These are phyloP conservation scores for Proliferodiscus dingleyae DNA, from an alignment of 2,329 filamentous ascomycete species.

Conservation along the genomic window DNA sequence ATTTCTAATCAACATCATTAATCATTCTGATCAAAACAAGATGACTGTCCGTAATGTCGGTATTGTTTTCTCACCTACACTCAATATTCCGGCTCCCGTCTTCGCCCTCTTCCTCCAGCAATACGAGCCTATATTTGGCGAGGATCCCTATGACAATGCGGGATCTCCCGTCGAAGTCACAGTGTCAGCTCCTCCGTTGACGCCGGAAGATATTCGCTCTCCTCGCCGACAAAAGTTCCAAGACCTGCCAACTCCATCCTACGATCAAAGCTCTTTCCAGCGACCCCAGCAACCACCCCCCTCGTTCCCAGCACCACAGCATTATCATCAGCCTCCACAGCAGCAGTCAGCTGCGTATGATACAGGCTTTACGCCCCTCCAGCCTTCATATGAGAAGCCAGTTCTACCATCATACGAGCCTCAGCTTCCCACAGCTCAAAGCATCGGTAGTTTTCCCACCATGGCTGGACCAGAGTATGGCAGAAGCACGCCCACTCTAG, in stretches of 20 bases:
- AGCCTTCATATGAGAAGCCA: slow-evolving; percentile 48
- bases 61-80: slow-evolving; percentile 94
- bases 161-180: slow-evolving; percentile 45
- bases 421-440: slow-evolving; percentile 11
- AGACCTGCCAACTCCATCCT: slow-evolving; percentile 59
- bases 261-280: slow-evolving; percentile 51
- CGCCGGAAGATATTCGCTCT: slow-evolving; percentile 56
- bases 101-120: slow-evolving; percentile 93
- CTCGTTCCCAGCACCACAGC: slow-evolving; percentile 36
- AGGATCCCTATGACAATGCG: slow-evolving; percentile 60
- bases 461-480: slow-evolving; percentile 31
- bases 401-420: too few relatives aligned
- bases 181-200: slow-evolving; percentile 36
- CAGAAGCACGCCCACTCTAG: slow-evolving; percentile 21
- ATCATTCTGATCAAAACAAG: slow-evolving; percentile 86
- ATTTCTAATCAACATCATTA: slow-evolving; percentile 88
- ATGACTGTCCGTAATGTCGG: slow-evolving; percentile 98
- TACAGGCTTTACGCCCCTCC: slow-evolving; percentile 47
- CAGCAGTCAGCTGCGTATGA: slow-evolving; percentile 36
- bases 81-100: slow-evolving; percentile 92
- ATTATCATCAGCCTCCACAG: slow-evolving; percentile 16
- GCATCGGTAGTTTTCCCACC: slow-evolving; percentile 17
- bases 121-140: slow-evolving; percentile 78
- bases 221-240: slow-evolving; percentile 62
- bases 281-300: slow-evolving; percentile 15